phyloP scores from a whole-genome alignment of 345 rosid genomes.

The Zanthoxylum bungeanum region DNA sequence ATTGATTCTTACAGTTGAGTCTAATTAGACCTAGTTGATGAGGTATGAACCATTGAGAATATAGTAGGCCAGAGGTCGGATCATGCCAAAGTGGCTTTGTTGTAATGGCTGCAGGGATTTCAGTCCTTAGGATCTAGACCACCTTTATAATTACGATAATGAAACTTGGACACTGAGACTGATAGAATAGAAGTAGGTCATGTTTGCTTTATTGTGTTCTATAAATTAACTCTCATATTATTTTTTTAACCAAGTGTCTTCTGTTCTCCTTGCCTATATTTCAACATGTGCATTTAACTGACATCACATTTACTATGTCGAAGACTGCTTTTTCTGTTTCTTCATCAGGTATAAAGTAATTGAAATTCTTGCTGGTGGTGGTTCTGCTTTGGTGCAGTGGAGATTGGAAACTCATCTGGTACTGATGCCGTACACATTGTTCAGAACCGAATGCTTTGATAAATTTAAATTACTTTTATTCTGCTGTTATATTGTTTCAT shows the following conservation, averaged over 20 bases:
- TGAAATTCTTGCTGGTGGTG: conserved; percentile 73
- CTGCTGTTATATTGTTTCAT: not conserved
- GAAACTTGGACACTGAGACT: not conserved
- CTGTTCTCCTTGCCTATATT: not conserved
- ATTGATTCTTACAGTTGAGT: not conserved
- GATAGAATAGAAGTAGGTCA: not conserved
- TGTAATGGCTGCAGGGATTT: not conserved
- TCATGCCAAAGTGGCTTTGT: not conserved
- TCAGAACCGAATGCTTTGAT: not conserved
- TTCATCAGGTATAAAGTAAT: conserved; percentile 70
- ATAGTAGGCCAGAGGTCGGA: not conserved
- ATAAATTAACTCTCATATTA: not conserved
- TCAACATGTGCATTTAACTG: not conserved
- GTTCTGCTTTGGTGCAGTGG: conserved; percentile 84
- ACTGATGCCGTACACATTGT: conserved; percentile 43
- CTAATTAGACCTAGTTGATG: not conserved
- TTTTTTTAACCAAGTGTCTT: not conserved
- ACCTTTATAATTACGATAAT: not conserved
- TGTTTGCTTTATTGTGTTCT: not conserved
- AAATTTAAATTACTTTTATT: too few species aligned
- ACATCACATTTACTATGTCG: not conserved
- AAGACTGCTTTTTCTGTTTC: too few species aligned
- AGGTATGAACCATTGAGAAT: not conserved
- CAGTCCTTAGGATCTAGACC: not conserved
- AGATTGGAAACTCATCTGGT: conserved; percentile 90